Conservation (phyloP, 73 alveolate genomes). For the Tetrahymena elliotti region DNA sequence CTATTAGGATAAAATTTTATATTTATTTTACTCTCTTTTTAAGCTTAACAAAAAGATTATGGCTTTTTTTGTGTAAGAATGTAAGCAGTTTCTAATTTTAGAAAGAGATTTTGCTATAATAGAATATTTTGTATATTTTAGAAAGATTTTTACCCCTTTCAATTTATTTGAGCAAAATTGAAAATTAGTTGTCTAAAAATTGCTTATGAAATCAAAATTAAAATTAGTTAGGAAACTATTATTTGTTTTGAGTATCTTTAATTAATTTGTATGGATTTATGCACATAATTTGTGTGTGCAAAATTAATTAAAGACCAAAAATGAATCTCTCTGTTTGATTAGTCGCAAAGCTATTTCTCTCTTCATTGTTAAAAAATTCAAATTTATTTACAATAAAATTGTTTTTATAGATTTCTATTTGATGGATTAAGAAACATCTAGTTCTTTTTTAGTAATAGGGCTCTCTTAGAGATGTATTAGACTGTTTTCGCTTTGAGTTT, state of each 20-base stretch:
- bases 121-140: not conserved
- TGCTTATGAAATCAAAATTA: not conserved
- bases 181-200: not conserved
- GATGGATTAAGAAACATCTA: not conserved
- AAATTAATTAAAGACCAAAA: not conserved
- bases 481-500: not conserved
- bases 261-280: no score
- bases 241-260: not conserved
- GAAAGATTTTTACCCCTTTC: not conserved
- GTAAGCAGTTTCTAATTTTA: not conserved
- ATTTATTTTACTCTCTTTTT: not conserved
- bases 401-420: not conserved
- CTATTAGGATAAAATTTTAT: no score
- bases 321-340: not conserved
- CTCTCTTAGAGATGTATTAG: not conserved
- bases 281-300: not conserved
- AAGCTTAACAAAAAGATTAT: not conserved
- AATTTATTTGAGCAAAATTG: not conserved
- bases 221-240: no score
- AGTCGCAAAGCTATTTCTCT: not conserved
- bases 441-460: not conserved
- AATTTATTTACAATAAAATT: not conserved
- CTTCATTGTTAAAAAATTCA: not conserved
- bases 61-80: not conserved
- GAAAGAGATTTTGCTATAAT: not conserved